Evolutionary conservation across 2,329 filamentous ascomycete genomes (phyloP).

Genomic region (Fusarium sp.): DNA sequence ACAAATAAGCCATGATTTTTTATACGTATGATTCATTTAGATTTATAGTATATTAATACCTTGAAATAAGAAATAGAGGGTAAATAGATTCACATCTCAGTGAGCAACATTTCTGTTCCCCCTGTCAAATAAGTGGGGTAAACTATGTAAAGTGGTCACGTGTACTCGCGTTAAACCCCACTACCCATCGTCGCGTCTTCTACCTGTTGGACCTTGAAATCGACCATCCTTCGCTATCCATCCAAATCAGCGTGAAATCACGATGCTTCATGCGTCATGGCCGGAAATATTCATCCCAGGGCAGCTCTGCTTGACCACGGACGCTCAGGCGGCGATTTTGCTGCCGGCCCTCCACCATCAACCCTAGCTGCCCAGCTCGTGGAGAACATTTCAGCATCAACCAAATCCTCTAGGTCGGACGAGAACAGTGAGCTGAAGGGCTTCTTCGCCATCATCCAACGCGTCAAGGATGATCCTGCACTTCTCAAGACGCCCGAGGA

Average conservation of each 20-base stretch:
- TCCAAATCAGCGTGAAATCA: constrained; percentile 16
- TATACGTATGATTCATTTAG: background rate
- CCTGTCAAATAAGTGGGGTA: background rate
- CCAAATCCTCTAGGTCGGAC: constrained; percentile 69
- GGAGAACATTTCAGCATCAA: constrained; percentile 77
- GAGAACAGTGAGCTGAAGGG: constrained; percentile 80
- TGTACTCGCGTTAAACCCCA: constrained; percentile 37
- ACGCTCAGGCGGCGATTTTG: constrained; percentile 27
- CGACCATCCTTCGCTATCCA: background rate
- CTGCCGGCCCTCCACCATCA: constrained; percentile 69
- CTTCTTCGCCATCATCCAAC: constrained; percentile 68
- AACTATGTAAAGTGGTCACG: constrained; percentile 16
- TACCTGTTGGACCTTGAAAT: background rate
- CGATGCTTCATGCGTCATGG: constrained; percentile 46
- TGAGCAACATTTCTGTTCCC: background rate
- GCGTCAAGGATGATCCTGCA: constrained; percentile 61
- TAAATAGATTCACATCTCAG: no score
- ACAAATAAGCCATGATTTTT: background rate
- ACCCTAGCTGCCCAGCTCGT: constrained; percentile 90
- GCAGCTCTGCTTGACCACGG: constrained; percentile 27
- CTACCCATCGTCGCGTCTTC: constrained; percentile 30
- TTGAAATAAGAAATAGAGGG: background rate
- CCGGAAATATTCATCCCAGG: constrained; percentile 35
- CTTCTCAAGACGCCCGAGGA: constrained; percentile 71
- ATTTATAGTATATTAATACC: background rate